Evolutionary conservation across 495 filamentous ascomycete genomes (phyloP), one percentile per base, ranked within the genome.

Genomic region (Letharia lupina): DNA sequence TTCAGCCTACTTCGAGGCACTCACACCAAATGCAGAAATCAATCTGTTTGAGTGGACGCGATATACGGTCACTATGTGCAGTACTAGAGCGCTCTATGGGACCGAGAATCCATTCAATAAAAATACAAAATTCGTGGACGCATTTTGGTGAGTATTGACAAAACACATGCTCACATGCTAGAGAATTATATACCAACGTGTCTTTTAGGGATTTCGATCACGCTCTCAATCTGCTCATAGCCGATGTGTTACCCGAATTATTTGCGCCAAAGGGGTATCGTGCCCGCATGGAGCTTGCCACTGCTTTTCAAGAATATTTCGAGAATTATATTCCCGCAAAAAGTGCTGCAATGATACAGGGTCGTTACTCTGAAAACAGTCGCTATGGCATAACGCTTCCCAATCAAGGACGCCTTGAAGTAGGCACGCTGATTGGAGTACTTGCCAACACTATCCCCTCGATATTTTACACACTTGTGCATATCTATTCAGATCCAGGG

Each of bases 371-470:
- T 23, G 63, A 31, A n/a, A 66, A 65, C 59, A 65, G 57, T 15
- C 45, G 59, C 13, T 64, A 70, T 52, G 60, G 63, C 48, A 8
- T 68, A 40, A 54, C 47, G 28, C 45, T 44, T 20, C 45, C 39
- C 40, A 68, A 68, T 28, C 59, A 65, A 48, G 67, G 66, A 31
- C 72, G 75, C 39, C 73, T 76, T 23, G 80, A 83, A 70, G 76
- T 76, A 9, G 72, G 75, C 0, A 74, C 73, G 37, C 72, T 72
- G 0, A 67, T 82, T 50, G 82, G 75, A 0, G 64, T 83, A 28
- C 64, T 83, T 2, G 79, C 78, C 37, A 84, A 83, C 69, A 82
- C 79, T 7, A 71, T 77, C 45, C 81, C 81, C 0, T 67, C 79
- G n/a, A 68, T 73, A 1, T 83, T 83, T 67, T 83, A 81, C 78